Conservation (phyloP, 148 eudicot genomes). For the Rhododendron mucronatum region DNA sequence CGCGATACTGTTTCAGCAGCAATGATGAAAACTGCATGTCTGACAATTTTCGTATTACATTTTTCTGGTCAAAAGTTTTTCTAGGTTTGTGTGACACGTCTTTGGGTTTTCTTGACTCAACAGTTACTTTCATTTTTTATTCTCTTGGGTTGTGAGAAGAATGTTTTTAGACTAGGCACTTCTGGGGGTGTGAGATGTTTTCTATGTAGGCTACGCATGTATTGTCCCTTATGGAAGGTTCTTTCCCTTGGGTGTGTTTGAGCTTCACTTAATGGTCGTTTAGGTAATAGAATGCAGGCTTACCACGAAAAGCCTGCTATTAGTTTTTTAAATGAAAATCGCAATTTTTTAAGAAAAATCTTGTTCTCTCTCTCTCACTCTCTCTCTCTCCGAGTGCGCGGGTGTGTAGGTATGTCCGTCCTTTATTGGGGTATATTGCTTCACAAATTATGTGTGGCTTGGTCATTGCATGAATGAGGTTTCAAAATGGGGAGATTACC, state of each 20-base stretch:
- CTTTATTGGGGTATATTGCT: not conserved
- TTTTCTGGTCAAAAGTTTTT: conserved; percentile 1
- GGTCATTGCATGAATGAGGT: not conserved
- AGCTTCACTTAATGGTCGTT: not conserved
- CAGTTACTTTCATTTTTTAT: not conserved
- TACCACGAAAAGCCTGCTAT: not conserved
- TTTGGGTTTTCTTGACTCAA: not conserved
- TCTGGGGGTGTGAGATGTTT: not conserved
- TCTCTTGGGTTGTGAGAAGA: not conserved
- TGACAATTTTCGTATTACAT: not conserved
- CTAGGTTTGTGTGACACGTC: not conserved
- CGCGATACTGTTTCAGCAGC: not conserved
- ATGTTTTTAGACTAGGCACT: not conserved
- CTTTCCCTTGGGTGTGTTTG: not conserved
- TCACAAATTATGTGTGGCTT: not conserved
- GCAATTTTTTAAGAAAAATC: not conserved
- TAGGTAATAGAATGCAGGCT: not conserved
- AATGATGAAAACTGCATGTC: not conserved
- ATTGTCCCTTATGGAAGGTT: not conserved
- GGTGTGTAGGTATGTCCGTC: not conserved
- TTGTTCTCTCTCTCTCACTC: not conserved
- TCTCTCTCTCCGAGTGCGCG: not conserved
- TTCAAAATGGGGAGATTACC: not conserved
- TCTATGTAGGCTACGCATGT: not conserved
- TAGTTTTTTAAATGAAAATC: not conserved